These are phyloP conservation scores for Elsinoe arachidis DNA, from an alignment of 2,329 filamentous ascomycete species.

Conservation along the genomic window DNA sequence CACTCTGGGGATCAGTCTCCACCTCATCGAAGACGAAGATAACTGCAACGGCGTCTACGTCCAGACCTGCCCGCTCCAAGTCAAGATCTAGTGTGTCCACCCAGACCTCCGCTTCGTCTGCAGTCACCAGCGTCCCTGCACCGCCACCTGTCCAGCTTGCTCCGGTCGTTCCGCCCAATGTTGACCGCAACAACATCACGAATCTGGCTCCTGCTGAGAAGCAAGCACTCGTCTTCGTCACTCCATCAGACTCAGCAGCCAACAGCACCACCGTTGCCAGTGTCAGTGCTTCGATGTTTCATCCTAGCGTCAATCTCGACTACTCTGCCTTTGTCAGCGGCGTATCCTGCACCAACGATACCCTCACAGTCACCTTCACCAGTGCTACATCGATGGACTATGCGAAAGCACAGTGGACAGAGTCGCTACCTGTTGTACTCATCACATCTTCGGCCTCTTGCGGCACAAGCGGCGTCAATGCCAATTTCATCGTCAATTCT, in stretches of 20 bases:
- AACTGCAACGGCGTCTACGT: neutral
- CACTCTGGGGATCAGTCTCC: neutral
- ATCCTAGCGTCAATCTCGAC: slow-evolving; percentile 16
- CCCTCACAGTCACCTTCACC: slow-evolving; percentile 13
- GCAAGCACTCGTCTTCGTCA: slow-evolving; percentile 5
- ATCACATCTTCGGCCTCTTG: slow-evolving; percentile 14
- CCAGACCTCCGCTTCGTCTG: neutral
- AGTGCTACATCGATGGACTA: slow-evolving; percentile 10
- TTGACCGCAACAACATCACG: slow-evolving; percentile 4
- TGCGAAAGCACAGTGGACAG: slow-evolving; percentile 13
- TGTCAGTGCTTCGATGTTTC: slow-evolving; percentile 13
- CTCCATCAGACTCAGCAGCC: neutral
- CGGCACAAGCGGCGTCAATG: slow-evolving; percentile 12
- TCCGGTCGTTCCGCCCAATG: slow-evolving; percentile 5
- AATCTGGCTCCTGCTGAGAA: slow-evolving; percentile 13
- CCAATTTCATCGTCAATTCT: slow-evolving; percentile 13
- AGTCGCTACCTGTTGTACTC: slow-evolving; percentile 13
- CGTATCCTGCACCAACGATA: slow-evolving; percentile 12
- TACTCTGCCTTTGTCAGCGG: slow-evolving; percentile 15
- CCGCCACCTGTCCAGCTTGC: slow-evolving; percentile 4
- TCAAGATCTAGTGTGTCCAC: neutral
- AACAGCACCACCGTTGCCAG: neutral
- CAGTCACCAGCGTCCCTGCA: neutral
- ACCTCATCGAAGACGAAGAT: neutral
- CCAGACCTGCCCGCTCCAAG: neutral